Base-by-base conservation (phyloP, 768 basidiomycete species). In the Boletus rubescentipes region DNA sequence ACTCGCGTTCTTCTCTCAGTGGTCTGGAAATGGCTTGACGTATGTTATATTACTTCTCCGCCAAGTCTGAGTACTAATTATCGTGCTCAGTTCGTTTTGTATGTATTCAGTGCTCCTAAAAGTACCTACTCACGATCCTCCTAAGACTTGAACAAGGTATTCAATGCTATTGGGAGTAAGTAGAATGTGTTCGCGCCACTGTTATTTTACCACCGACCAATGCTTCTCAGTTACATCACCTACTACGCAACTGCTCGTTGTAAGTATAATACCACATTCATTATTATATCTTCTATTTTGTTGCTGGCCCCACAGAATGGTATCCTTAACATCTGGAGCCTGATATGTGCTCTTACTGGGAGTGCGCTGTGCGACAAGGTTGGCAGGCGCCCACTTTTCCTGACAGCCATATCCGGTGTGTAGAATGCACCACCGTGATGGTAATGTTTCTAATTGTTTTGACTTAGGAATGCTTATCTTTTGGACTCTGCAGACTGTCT, bases 1-100 rank as follows among this genome's bases (percentile, higher is more conserved):
- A 8, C 72, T 85, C 35, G 83, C 77, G 0, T 77, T 84, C 71
- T 83, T 84, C 73, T 81, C 79, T 3, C 82, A 84, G 54, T 82
- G 79, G 79, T 77, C 75, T 51, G 78, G 79, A 5, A 79, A 81
- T 46, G 80, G 79, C 54, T 67, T 83, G 35, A 26, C 6, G 26
- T 26, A 74, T 79, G 51, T 29, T 10, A 53, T 39, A 29, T 58
- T 58, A 12, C 6, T 40, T 8, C 39, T 21, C 15, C 4, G 12
- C 21, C 21, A 21, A 40, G 8, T 4, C 20, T n/a, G n/a, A 37
- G 36, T 37, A 20, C 3, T 39, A 7, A 40, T 21, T 26, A 0
- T 26, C 9, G 2, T 26, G 16, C 16, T n/a, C 39, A 40, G 21
- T 15, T 40, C 39, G 9, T 40, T 14, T 40, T 40, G 39, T 21